Evolutionary conservation across 192 early-diverging fungal species (phyloP), one percentile per base, ranked within the genome.

Genomic region (Allomyces javanicus): DNA sequence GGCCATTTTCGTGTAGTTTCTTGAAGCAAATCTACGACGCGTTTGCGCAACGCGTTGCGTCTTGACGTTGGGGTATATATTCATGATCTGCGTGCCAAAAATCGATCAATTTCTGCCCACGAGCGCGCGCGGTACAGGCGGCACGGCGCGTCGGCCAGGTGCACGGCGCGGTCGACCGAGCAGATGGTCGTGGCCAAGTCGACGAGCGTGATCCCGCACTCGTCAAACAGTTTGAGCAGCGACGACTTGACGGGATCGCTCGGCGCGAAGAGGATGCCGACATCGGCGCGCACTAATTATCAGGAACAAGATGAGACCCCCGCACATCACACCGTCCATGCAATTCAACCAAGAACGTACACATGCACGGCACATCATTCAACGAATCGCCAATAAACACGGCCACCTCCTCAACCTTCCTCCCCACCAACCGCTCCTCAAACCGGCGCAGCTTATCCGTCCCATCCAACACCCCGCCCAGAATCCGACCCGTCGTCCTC

Each of bases 11-110:
- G 10, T 24, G 9, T 21, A 70, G 69, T 25, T 70, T 67, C 61
- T 44, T 70, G 67, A 70, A 70, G 55, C 66, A 70, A 24, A 44
- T 68, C 40, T 55, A 70, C 66, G 69, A 70, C 58, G 65, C 66
- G 10, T 70, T 70, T 63, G 50, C 50, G 50, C 21, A 58, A 14
- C 50, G 50, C 17, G 21, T 58, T 9, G 12, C 50, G 50, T n/a
- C 50, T 40, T 40, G 33, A 40, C 33, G 33, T 26, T 6, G 21
- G 1, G 50, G 4, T 14, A 21, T 3, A 58, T 21, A 50, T 21
- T 58, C 50, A 58, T 50, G 45, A 58, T 58, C 3, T 9, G 12
- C 21, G 50, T 58, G 50, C 50, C 21, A 40, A 40, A 40, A 58
- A 14, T 58, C 3, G 17, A 58, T 58, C 50, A 58, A 58, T 21